phyloP scores from a whole-genome alignment of 495 filamentous ascomycete species.

The Aspergillus cavernicola region DNA sequence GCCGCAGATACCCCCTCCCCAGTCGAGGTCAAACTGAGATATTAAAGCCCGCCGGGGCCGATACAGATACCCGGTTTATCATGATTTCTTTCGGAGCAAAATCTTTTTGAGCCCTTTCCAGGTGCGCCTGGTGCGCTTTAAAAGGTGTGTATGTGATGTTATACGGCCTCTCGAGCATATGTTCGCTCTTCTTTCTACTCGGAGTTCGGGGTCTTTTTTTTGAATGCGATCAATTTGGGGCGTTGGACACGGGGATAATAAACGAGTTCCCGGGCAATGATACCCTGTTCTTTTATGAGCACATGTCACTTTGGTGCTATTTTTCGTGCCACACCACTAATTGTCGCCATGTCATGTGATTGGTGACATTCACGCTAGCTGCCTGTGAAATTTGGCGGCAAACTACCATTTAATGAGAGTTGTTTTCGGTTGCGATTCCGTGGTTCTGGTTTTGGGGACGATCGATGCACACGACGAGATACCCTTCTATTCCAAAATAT shows the following conservation, averaged over 20 bases:
- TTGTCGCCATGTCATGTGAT: conserved; percentile 13
- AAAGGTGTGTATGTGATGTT: conserved; percentile 2
- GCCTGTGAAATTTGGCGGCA: conserved; percentile 16
- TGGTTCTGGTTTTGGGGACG: conserved; percentile 25
- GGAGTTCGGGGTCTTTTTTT: conserved; percentile 22
- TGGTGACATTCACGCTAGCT: conserved; percentile 12
- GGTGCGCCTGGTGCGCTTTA: conserved; percentile 22
- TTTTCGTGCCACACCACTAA: conserved; percentile 20
- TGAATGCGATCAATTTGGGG: conserved; percentile 25
- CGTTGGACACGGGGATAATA: conserved; percentile 47
- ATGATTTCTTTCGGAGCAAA: neutral
- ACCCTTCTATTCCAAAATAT: conserved; percentile 31
- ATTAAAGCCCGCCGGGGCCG: neutral
- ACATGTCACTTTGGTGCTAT: conserved; percentile 17
- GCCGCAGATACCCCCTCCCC: neutral
- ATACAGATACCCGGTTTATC: neutral
- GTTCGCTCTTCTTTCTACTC: conserved; percentile 12
- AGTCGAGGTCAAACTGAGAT: conserved; percentile 2
- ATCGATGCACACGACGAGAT: conserved; percentile 42
- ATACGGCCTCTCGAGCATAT: neutral
- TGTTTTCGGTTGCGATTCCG: conserved; percentile 19
- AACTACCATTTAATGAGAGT: conserved; percentile 3
- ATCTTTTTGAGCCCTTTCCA: neutral
- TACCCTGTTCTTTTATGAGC: conserved; percentile 36
- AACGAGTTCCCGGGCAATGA: conserved; percentile 48